Evolutionary conservation across 2,329 filamentous ascomycete genomes (phyloP).

Genomic region (Monilinia fructicola): DNA sequence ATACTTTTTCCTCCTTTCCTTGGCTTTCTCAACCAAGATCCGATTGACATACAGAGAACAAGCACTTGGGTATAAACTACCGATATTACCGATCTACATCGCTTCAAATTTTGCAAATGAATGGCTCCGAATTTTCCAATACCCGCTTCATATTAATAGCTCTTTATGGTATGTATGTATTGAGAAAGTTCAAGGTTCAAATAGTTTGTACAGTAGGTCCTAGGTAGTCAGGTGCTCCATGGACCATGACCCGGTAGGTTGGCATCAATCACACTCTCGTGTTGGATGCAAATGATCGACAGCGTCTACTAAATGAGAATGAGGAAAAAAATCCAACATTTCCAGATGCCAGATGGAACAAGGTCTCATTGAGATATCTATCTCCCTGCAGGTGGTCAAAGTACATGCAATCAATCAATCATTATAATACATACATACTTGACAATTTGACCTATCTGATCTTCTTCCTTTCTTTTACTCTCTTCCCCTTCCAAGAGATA

Average conservation of each 20-base stretch:
- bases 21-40: constrained; percentile 2
- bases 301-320: constrained; percentile 10
- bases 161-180: neutral
- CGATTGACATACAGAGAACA: no score
- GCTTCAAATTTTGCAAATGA: constrained; percentile 14
- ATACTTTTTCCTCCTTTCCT: neutral
- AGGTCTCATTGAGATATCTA: constrained; percentile 7
- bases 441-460: constrained; percentile 4
- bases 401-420: constrained; percentile 13
- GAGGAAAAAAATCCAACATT: constrained; percentile 4
- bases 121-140: constrained; percentile 6
- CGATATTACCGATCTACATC: constrained; percentile 19
- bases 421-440: constrained; percentile 19
- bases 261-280: constrained; percentile 11
- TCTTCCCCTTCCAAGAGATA: constrained; percentile 7
- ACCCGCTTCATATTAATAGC: constrained; percentile 16
- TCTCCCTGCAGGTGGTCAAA: neutral
- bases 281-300: constrained; percentile 20
- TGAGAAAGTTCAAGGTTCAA: constrained; percentile 2
- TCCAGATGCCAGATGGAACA: constrained; percentile 11
- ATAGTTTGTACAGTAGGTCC: no score
- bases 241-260: neutral
- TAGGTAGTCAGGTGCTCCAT: constrained; percentile 9
- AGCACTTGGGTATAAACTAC: neutral
- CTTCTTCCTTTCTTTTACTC: neutral